Base-by-base conservation (phyloP, 2,329 filamentous ascomycete genomes). In the Exophiala aquamarina region DNA sequence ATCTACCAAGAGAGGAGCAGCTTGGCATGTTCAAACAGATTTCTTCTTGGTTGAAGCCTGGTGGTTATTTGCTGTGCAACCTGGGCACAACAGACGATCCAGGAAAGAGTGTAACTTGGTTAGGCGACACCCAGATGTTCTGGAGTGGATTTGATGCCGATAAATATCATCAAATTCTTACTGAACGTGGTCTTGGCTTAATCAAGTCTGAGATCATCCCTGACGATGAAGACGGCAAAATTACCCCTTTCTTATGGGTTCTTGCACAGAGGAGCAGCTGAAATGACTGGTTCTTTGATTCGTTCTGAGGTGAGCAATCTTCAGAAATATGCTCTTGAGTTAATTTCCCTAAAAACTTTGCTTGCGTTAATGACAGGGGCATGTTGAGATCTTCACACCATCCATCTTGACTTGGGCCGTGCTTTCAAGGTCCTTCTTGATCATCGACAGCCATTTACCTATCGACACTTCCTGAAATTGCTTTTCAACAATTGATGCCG, bases 1-100 rank as follows among this genome's bases (percentile, higher is more conserved):
- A 82, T 54, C 67, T 82, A 4, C 76, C 77, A 1, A 68, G 70
- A 4, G 62, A 63, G 1, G 76, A 81, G 57, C 78, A 82, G 61
- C 61, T 53, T 0, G 60, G 61, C 17, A 66, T 81, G 46, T 54
- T 82, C 17, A 29, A 42, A n/a, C 66, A 70, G 29, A 69, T 79
- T 15, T 54, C 49, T 17, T 34, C 31, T 5, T 82, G 78, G 79
- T 58, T 82, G 29, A 74, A 70, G 53, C 72, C 73, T 0, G 76
- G 75, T 0, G 78, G 78, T 1, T 65, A 64, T 29, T 52, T 82
- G 17, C 67, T 82, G 19, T 69, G 66, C 6, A 79, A 75, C 54
- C 74, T 80, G 49, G 3, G 60, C 60, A 48, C 46, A 55, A 33
- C 60, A 56, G 60, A 52, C 13, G 14, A 49, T 7, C 39, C 49